These are phyloP conservation scores for Eutypella sp. DNA, from an alignment of 2,329 filamentous ascomycete species.

Conservation along the genomic window DNA sequence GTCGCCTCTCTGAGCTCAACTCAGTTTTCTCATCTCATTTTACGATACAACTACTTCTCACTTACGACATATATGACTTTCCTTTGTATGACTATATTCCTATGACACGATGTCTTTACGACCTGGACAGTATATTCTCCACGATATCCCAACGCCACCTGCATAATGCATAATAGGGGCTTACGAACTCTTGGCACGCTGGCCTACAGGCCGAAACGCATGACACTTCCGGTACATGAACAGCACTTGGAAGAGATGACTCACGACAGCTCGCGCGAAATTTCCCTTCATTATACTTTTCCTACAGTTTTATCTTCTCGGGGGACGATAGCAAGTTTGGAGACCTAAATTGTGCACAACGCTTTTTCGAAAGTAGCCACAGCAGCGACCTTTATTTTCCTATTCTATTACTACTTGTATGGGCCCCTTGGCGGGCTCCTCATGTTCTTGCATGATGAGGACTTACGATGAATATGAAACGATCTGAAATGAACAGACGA, in stretches of 20 bases:
- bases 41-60: slow-evolving; percentile 5
- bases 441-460: slow-evolving; percentile 15
- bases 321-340: slow-evolving; percentile 12
- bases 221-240: slow-evolving; percentile 7
- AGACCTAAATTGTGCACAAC: slow-evolving; percentile 15
- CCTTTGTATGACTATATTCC: slow-evolving; percentile 20
- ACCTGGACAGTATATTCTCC: slow-evolving; percentile 9
- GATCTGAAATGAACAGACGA: slow-evolving; percentile 13
- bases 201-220: slow-evolving; percentile 8
- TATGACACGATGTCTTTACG: slow-evolving; percentile 21
- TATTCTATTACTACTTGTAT: slow-evolving; percentile 18
- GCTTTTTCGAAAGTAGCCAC: slow-evolving; percentile 4
- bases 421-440: slow-evolving; percentile 12
- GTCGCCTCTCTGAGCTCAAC: slow-evolving; percentile 39
- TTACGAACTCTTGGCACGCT: slow-evolving; percentile 8
- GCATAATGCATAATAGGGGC: slow-evolving; percentile 11
- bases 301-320: slow-evolving; percentile 6
- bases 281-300: slow-evolving; percentile 1
- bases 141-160: slow-evolving; percentile 16
- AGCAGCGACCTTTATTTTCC: neutral
- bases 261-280: slow-evolving; percentile 1
- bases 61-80: slow-evolving; percentile 6
- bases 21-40: slow-evolving; percentile 2
- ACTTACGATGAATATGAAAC: slow-evolving; percentile 24
- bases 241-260: slow-evolving; percentile 1